A percentile compares a stretch with the other conserved stretches of the same genome.
These are phyloP conservation scores for Monosporozyma unispora DNA, from an alignment of 805 yeast species.

Conservation along the genomic window DNA sequence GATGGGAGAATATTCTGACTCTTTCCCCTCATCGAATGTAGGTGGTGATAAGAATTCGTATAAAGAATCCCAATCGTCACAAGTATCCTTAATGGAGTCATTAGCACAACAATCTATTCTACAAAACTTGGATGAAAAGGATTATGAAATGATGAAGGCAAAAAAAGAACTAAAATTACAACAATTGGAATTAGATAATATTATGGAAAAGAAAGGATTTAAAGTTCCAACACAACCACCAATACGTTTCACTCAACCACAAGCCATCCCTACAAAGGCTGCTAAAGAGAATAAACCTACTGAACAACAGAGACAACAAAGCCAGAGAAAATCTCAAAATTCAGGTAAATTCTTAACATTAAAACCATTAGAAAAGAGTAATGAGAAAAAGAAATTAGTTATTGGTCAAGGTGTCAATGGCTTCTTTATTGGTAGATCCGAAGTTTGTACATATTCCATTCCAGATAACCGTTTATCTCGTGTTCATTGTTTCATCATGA, in stretches of 20 bases:
- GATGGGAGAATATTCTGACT: constrained; percentile 6
- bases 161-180: constrained; percentile 4
- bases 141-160: constrained; percentile 23
- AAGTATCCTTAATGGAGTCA: constrained; percentile 57
- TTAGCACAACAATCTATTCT: constrained; percentile 53
- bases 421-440: constrained; percentile 66
- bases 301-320: neutral
- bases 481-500: constrained; percentile 63
- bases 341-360: constrained; percentile 56
- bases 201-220: constrained; percentile 15
- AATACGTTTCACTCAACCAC: constrained; percentile 23
- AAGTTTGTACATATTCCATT: constrained; percentile 49
- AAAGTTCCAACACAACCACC: constrained; percentile 24
- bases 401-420: constrained; percentile 62
- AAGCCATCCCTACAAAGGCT: neutral
- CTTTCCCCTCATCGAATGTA: neutral
- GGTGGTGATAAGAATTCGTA: neutral
- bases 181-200: constrained; percentile 10
- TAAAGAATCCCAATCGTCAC: constrained; percentile 3
- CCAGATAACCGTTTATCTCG: constrained; percentile 75
- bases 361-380: constrained; percentile 41
- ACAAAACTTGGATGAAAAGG: constrained; percentile 30
- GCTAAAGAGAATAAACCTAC: constrained; percentile 3
- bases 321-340: constrained; percentile 9
- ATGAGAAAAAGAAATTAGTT: constrained; percentile 39